phyloP scores from a whole-genome alignment of 345 rosid genomes.

The Lepidium aucheri region DNA sequence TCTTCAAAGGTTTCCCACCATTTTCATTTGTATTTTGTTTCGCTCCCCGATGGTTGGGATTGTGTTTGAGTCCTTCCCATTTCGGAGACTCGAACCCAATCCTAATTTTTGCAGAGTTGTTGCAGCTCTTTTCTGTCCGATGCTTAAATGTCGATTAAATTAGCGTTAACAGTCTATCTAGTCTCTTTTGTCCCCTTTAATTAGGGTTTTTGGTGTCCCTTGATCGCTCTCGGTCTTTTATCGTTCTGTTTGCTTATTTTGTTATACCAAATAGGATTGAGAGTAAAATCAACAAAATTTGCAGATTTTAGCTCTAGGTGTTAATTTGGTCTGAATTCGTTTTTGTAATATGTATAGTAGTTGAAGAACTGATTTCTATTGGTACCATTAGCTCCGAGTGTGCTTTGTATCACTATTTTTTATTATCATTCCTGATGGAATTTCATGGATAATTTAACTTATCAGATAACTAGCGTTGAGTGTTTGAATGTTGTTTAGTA shows the following conservation, averaged over 20 bases:
- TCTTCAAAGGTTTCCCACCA: slow-evolving; percentile 57
- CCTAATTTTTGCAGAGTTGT: background rate
- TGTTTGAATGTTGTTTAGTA: background rate
- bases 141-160: background rate
- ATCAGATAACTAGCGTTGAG: background rate
- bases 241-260: background rate
- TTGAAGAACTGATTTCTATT: background rate
- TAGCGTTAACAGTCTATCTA: background rate
- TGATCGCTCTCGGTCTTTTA: background rate
- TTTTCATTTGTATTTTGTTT: background rate
- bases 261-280: background rate
- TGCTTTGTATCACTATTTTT: background rate
- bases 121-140: background rate
- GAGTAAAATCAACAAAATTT: background rate
- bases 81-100: background rate
- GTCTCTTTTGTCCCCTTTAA: background rate
- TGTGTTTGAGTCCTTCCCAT: slow-evolving; percentile 3
- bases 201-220: slow-evolving; percentile 19
- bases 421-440: background rate
- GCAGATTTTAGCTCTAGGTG: background rate
- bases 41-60: background rate
- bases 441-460: background rate
- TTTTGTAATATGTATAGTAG: background rate
- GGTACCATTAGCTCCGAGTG: slow-evolving; percentile 1
- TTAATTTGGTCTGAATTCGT: background rate